Percentiles rank a stretch among this genome's conserved stretches.
Evolutionary conservation across 768 basidiomycete species (phyloP).

Genomic region (Exidia glandulosa): DNA sequence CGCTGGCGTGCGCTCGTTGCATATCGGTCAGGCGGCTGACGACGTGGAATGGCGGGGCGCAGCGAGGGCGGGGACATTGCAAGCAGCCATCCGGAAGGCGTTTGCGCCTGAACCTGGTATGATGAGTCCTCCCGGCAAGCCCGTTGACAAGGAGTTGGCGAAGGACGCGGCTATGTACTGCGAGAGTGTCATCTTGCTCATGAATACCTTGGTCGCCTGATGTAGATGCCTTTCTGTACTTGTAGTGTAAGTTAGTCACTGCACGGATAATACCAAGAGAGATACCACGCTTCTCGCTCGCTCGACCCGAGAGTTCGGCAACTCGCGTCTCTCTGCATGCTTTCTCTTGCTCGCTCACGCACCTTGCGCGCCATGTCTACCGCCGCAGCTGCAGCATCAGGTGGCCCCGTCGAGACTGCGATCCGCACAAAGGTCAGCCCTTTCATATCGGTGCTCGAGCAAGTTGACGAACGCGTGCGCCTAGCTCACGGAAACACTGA

Average conservation of each 20-base stretch:
- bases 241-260: too few species aligned
- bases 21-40: not conserved
- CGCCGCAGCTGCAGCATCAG: not conserved
- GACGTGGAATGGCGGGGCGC: not conserved
- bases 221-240: too few species aligned
- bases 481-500: slow-evolving; percentile 51
- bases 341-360: not conserved
- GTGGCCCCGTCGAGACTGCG: slow-evolving; percentile 45
- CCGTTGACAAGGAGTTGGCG: not conserved
- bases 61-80: not conserved
- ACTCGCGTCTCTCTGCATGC: not conserved
- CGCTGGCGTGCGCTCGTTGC: not conserved
- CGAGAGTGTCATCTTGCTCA: not conserved
- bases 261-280: too few species aligned
- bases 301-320: too few species aligned
- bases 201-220: not conserved
- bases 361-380: slow-evolving; percentile 3
- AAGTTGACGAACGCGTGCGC: not conserved
- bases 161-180: not conserved
- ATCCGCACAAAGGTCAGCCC: slow-evolving; percentile 34
- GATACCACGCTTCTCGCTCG: too few species aligned
- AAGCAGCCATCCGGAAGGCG: not conserved
- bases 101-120: not conserved
- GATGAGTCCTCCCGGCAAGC: not conserved
- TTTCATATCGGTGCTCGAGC: not conserved